Percentiles rank a stretch among this genome's conserved stretches.
phyloP scores from a whole-genome alignment of 2,329 filamentous ascomycete species.

The Epichloe aotearoae region DNA sequence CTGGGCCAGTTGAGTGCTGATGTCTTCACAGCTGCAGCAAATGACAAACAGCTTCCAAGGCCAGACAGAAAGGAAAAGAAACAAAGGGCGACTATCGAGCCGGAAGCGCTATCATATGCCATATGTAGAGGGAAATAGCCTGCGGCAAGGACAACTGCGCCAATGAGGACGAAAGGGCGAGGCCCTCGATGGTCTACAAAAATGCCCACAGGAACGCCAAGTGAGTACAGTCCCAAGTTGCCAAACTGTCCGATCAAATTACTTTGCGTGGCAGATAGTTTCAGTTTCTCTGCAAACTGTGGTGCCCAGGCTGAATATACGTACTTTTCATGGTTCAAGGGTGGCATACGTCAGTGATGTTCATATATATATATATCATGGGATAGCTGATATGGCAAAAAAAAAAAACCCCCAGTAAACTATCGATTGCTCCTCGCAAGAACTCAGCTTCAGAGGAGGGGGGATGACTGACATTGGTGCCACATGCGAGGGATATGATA shows the following conservation, averaged over 20 bases:
- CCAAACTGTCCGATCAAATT: conserved; percentile 79
- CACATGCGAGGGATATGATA: conserved; percentile 73
- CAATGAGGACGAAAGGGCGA: conserved; percentile 62
- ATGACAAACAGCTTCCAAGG: conserved; percentile 81
- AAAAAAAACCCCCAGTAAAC: background rate
- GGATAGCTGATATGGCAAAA: background rate
- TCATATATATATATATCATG: background rate
- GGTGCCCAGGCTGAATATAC: conserved; percentile 97
- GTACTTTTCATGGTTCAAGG: conserved; percentile 47
- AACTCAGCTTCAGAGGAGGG: background rate
- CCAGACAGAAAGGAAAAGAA: conserved; percentile 79
- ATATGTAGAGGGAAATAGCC: conserved; percentile 79
- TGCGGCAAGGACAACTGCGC: conserved; percentile 55
- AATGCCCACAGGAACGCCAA: conserved; percentile 79
- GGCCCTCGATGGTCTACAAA: conserved; percentile 76
- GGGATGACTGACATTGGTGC: conserved; percentile 60
- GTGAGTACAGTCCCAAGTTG: conserved; percentile 88
- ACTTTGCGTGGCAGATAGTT: conserved; percentile 80
- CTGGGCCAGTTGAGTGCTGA: conserved; percentile 86
- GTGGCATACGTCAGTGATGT: background rate
- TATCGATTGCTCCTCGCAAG: background rate
- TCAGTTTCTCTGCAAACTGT: conserved; percentile 78
- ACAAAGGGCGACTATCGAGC: conserved; percentile 51
- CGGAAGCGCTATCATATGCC: conserved; percentile 59
- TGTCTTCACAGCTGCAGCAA: conserved; percentile 72